Conservation (phyloP, 192 early-diverging fungal genomes). For the Coemansia brasiliensis region DNA sequence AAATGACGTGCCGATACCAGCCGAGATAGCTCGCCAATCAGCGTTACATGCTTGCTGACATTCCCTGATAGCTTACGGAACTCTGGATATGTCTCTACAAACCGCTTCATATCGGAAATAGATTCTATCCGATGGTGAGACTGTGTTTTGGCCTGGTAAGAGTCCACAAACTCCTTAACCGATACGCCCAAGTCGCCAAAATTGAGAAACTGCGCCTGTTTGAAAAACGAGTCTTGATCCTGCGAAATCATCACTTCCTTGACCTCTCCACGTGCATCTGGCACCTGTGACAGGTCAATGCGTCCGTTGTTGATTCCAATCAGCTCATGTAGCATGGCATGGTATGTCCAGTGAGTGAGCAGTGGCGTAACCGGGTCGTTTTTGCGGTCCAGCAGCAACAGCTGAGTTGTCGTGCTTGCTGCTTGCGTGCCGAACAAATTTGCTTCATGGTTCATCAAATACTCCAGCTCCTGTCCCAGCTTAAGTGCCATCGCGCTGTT, state of each 20-base stretch:
- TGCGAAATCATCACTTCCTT: conserved; percentile 90
- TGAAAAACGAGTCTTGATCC: conserved; percentile 93
- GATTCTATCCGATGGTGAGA: conserved; percentile 90
- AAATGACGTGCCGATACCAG: conserved; percentile 71
- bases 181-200: conserved; percentile 92
- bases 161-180: conserved; percentile 92
- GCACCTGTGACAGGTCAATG: conserved; percentile 86
- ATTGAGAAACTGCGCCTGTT: conserved; percentile 86
- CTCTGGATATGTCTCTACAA: conserved; percentile 98
- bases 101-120: conserved; percentile 97
- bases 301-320: conserved; percentile 91
- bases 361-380: conserved; percentile 96
- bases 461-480: conserved; percentile 71
- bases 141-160: conserved; percentile 91
- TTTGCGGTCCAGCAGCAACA: conserved; percentile 89
- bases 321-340: conserved; percentile 96
- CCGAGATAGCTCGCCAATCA: conserved; percentile 94
- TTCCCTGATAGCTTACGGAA: conserved; percentile 95
- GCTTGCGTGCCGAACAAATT: conserved; percentile 44
- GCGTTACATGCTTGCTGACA: conserved; percentile 95
- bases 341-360: conserved; percentile 97
- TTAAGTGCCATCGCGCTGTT: conserved; percentile 79
- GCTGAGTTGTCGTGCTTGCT: conserved; percentile 77
- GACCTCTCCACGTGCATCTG: conserved; percentile 76
- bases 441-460: conserved; percentile 47